phyloP scores from a whole-genome alignment of 768 basidiomycete species.

The Leccinum ochraceum region DNA sequence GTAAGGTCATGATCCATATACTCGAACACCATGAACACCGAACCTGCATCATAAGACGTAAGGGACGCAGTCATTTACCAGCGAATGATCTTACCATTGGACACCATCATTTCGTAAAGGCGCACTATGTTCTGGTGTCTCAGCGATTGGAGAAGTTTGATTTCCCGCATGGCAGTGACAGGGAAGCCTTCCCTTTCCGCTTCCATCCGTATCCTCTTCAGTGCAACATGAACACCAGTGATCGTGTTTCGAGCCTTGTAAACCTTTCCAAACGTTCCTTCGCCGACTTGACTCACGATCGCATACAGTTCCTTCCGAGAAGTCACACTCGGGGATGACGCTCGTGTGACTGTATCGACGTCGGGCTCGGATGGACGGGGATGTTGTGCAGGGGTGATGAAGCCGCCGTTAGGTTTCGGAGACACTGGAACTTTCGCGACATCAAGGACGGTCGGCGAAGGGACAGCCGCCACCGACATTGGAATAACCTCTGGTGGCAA shows the following conservation, averaged over 20 bases:
- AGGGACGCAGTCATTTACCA: slow-evolving; percentile 1
- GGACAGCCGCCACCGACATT: slow-evolving; percentile 5
- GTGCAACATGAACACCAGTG: slow-evolving; percentile 76
- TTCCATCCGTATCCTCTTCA: slow-evolving; percentile 98
- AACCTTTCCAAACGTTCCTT: slow-evolving; percentile 98
- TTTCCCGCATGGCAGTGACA: slow-evolving; percentile 98
- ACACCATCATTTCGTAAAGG: slow-evolving; percentile 98
- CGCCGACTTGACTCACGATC: slow-evolving; percentile 92
- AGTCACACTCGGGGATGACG: slow-evolving; percentile 29
- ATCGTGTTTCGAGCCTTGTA: slow-evolving; percentile 90
- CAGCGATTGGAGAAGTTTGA: slow-evolving; percentile 92
- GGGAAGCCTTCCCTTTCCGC: slow-evolving; percentile 97
- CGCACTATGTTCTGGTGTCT: slow-evolving; percentile 87
- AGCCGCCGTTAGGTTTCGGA: slow-evolving; percentile 28
- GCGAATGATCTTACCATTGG: slow-evolving; percentile 64
- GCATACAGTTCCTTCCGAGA: slow-evolving; percentile 67
- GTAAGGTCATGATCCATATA: slow-evolving; percentile 99
- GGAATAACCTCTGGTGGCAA: slow-evolving; percentile 14
- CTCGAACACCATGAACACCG: slow-evolving; percentile 99
- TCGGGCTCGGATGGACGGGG: slow-evolving; percentile 26
- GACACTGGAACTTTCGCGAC: slow-evolving; percentile 21
- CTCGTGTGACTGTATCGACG: slow-evolving; percentile 26
- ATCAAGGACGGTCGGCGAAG: slow-evolving; percentile 24
- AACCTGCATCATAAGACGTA: slow-evolving; percentile 52
- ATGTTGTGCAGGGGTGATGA: slow-evolving; percentile 22